phyloP scores from a whole-genome alignment of 2,329 filamentous ascomycete genomes.

The Penicillium sp. region DNA sequence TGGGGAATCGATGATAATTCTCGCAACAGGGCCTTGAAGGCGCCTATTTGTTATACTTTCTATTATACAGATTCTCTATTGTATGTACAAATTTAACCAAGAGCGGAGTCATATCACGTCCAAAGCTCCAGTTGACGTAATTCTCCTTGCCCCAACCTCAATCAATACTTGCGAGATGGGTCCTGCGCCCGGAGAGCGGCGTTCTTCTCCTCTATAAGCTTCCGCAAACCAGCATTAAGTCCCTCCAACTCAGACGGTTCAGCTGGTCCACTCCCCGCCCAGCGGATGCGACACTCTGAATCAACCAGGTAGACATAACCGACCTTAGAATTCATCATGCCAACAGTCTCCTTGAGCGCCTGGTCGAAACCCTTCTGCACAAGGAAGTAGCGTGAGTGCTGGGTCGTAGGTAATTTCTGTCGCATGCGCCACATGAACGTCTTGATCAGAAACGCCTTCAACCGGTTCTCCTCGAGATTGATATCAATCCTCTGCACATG shows the following conservation, averaged over 20 bases:
- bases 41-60: constrained; percentile 15
- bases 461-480: constrained; percentile 78
- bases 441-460: constrained; percentile 60
- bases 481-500: constrained; percentile 75
- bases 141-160: constrained; percentile 2
- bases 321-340: constrained; percentile 82
- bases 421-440: constrained; percentile 54
- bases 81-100: constrained; percentile 27
- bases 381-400: constrained; percentile 60
- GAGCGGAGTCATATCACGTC: constrained; percentile 14
- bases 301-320: constrained; percentile 94
- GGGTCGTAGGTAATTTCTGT: constrained; percentile 46
- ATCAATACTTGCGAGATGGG: constrained; percentile 20
- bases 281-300: constrained; percentile 80
- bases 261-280: constrained; percentile 72
- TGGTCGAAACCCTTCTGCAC: constrained; percentile 57
- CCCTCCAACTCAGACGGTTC: constrained; percentile 42
- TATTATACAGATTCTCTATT: constrained; percentile 29
- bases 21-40: constrained; percentile 13
- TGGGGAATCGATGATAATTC: constrained; percentile 16
- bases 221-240: constrained; percentile 43
- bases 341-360: constrained; percentile 58
- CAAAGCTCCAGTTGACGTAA: constrained; percentile 1
- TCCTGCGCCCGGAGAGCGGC: constrained; percentile 23
- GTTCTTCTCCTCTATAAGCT: constrained; percentile 43